These are phyloP conservation scores for Cercospora sesami DNA, from an alignment of 2,329 filamentous ascomycete species.

Conservation along the genomic window DNA sequence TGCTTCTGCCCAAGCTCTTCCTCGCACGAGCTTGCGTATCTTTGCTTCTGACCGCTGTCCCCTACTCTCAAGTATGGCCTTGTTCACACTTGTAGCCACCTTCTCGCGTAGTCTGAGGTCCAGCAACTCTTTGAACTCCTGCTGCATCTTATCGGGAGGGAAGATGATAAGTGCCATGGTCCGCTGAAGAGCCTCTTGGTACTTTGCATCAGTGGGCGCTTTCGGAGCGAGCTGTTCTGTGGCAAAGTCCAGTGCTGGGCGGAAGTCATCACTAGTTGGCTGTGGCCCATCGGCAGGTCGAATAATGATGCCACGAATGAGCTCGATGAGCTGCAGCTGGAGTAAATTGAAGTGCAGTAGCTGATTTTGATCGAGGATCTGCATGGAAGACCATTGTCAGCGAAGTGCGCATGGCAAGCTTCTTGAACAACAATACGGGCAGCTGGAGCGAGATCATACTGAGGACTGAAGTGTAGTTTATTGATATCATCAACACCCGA, in stretches of 20 bases:
- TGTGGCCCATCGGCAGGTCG: slow-evolving; percentile 45
- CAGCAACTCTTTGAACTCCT: slow-evolving; percentile 72
- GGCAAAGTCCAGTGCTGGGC: slow-evolving; percentile 80
- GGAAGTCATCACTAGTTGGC: slow-evolving; percentile 68
- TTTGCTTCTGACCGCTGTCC: slow-evolving; percentile 74
- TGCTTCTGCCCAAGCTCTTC: slow-evolving; percentile 82
- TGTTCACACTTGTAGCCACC: slow-evolving; percentile 87
- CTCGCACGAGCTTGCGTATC: slow-evolving; percentile 75
- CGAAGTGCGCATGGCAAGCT: neutral
- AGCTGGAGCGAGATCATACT: slow-evolving; percentile 65
- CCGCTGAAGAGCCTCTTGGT: slow-evolving; percentile 81
- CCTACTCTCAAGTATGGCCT: slow-evolving; percentile 76
- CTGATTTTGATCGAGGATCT: slow-evolving; percentile 86
- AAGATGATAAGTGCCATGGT: slow-evolving; percentile 94
- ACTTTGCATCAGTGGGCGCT: slow-evolving; percentile 76
- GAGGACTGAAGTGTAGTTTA: slow-evolving; percentile 75
- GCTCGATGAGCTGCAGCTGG: slow-evolving; percentile 86
- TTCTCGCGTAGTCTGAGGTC: slow-evolving; percentile 75
- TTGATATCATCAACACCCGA: slow-evolving; percentile 82
- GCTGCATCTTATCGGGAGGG: slow-evolving; percentile 73
- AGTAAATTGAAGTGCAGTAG: slow-evolving; percentile 86
- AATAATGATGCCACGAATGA: slow-evolving; percentile 70
- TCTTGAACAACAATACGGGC: neutral
- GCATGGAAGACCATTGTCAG: slow-evolving; percentile 21
- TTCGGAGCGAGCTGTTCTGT: slow-evolving; percentile 82